These are phyloP conservation scores for Leccinum aurantiacum DNA, from an alignment of 768 basidiomycete species.

Conservation along the genomic window DNA sequence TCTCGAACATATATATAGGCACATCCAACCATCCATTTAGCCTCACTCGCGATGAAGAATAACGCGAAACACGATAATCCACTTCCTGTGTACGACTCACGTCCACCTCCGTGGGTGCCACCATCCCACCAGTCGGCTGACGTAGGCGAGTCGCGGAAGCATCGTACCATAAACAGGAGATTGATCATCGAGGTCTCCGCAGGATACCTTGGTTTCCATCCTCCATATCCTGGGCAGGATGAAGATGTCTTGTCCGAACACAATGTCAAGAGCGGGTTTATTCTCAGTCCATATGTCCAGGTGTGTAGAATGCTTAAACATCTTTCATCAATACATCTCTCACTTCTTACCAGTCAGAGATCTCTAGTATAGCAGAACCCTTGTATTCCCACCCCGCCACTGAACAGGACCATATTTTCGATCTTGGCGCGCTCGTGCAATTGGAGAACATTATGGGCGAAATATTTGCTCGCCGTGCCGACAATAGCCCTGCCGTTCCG, in stretches of 20 bases:
- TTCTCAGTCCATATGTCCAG: slow-evolving; percentile 50
- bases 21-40: neutral
- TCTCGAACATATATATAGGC: neutral
- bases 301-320: slow-evolving; percentile 41
- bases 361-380: slow-evolving; percentile 13
- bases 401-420: slow-evolving; percentile 46
- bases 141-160: slow-evolving; percentile 48
- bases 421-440: slow-evolving; percentile 51
- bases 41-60: slow-evolving; percentile 22
- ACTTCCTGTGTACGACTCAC: slow-evolving; percentile 60
- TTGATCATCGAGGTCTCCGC: neutral
- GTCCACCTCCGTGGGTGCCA: slow-evolving; percentile 74
- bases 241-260: slow-evolving; percentile 68
- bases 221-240: slow-evolving; percentile 70
- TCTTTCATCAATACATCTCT: neutral
- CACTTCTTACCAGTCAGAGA: slow-evolving; percentile 24
- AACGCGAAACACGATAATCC: slow-evolving; percentile 26
- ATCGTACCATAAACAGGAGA: neutral
- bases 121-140: slow-evolving; percentile 65
- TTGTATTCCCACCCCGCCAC: slow-evolving; percentile 14
- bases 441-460: slow-evolving; percentile 78
- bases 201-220: slow-evolving; percentile 80
- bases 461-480: slow-evolving; percentile 63
- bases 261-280: slow-evolving; percentile 68
- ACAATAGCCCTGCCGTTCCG: slow-evolving; percentile 61